Percentiles rank a stretch among this genome's conserved stretches.
Evolutionary conservation across 2,329 filamentous ascomycete genomes (phyloP).

Genomic region (Zasmidium citrigriseum): DNA sequence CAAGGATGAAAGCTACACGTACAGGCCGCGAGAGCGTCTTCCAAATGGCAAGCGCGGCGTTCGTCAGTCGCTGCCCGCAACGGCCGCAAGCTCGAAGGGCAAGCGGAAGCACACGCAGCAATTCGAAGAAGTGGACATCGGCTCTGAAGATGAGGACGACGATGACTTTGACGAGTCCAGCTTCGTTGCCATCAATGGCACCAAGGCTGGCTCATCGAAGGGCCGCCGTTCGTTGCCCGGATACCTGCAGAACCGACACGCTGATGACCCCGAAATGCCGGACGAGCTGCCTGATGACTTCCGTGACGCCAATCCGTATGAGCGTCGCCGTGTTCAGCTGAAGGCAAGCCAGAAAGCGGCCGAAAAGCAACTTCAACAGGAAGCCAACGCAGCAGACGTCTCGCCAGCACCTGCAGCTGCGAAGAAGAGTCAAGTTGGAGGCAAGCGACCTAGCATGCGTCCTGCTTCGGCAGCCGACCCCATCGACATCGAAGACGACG

Average conservation of each 20-base stretch:
- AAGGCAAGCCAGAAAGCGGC: constrained; percentile 10
- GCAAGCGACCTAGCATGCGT: constrained; percentile 34
- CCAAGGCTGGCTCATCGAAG: constrained; percentile 1
- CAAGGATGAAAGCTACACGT: constrained; percentile 35
- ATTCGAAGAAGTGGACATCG: constrained; percentile 50
- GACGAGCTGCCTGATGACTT: constrained; percentile 46
- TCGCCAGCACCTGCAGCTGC: background rate
- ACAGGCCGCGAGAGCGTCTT: constrained; percentile 34
- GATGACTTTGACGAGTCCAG: constrained; percentile 32
- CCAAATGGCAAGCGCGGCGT: constrained; percentile 29
- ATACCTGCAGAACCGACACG: constrained; percentile 45
- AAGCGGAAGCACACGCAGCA: constrained; percentile 28
- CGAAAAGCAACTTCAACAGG: constrained; percentile 15
- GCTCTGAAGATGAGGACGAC: constrained; percentile 45
- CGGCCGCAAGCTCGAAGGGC: constrained; percentile 20
- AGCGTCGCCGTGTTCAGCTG: background rate
- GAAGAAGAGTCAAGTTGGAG: constrained; percentile 24
- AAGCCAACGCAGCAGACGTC: constrained; percentile 11
- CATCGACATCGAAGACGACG: constrained; percentile 36
- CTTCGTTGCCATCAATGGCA: constrained; percentile 20
- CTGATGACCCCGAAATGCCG: constrained; percentile 42
- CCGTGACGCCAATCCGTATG: constrained; percentile 38
- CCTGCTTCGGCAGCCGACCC: constrained; percentile 32
- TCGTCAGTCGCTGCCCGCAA: constrained; percentile 8
- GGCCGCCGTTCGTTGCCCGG: constrained; percentile 29